A percentile compares a stretch with the other conserved stretches of the same genome.
Evolutionary conservation across 2,329 filamentous ascomycete genomes (phyloP).

Genomic region (Fusarium hainanense): DNA sequence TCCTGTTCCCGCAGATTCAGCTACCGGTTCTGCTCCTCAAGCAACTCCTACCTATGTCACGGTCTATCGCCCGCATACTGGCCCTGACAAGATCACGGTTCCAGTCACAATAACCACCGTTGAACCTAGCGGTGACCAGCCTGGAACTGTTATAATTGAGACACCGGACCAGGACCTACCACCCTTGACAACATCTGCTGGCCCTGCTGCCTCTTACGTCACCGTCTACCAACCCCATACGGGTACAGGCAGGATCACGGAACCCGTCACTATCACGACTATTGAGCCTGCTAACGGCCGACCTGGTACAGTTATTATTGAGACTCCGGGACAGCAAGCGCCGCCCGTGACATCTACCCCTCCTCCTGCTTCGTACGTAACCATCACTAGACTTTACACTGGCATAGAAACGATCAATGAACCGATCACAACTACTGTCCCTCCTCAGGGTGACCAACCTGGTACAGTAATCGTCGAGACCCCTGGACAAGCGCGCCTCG

Average conservation of each 20-base stretch:
- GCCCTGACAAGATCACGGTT: conserved; percentile 15
- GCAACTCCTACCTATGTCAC: conserved; percentile 26
- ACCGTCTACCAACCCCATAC: conserved; percentile 27
- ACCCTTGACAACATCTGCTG: conserved; percentile 21
- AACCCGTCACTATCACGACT: conserved; percentile 22
- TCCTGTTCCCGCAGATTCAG: neutral
- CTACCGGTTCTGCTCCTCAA: neutral
- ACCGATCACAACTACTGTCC: conserved; percentile 13
- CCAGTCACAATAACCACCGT: conserved; percentile 23
- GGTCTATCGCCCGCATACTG: conserved; percentile 28
- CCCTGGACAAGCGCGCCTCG: neutral
- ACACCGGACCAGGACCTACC: conserved; percentile 22
- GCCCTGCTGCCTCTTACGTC: conserved; percentile 19
- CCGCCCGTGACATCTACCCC: conserved; percentile 24
- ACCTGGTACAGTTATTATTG: conserved; percentile 33
- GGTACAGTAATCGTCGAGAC: conserved; percentile 30
- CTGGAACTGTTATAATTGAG: conserved; percentile 32
- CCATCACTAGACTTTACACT: conserved; percentile 23
- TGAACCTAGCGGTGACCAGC: conserved; percentile 15
- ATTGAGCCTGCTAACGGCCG: conserved; percentile 19
- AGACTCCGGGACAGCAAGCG: conserved; percentile 27
- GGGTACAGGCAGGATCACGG: conserved; percentile 19
- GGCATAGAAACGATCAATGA: conserved; percentile 14
- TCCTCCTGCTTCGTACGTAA: conserved; percentile 15
- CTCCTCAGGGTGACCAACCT: conserved; percentile 21